A percentile compares a stretch with the other conserved stretches of the same genome.
phyloP scores from a whole-genome alignment of 2,329 filamentous ascomycete genomes.

The Neopestalotiopsis sp. region DNA sequence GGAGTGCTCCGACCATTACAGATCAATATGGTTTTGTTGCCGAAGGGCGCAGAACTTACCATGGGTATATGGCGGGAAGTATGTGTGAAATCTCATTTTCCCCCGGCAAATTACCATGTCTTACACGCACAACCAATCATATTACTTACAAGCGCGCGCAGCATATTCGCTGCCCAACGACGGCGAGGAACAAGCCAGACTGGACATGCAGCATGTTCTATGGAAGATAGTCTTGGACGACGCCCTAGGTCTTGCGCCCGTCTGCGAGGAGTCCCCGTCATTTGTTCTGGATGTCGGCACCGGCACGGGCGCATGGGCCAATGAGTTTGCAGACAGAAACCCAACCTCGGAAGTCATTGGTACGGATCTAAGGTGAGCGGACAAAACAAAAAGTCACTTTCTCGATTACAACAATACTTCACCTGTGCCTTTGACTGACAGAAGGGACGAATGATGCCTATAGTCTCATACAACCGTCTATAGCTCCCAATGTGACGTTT shows the following conservation, averaged over 20 bases:
- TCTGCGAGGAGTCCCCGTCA: not conserved
- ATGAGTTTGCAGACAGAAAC: slow-evolving; percentile 13
- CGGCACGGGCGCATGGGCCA: slow-evolving; percentile 13
- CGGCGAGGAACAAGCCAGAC: slow-evolving; percentile 4
- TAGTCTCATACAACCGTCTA: slow-evolving; percentile 8
- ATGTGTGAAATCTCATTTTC: not conserved
- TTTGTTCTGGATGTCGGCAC: slow-evolving; percentile 7
- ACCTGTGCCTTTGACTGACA: too few species aligned
- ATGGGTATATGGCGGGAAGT: slow-evolving; percentile 2
- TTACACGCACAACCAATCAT: not conserved
- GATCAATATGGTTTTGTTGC: not conserved
- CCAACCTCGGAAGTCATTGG: slow-evolving; percentile 15
- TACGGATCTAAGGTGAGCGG: slow-evolving; percentile 14
- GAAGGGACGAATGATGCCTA: not conserved
- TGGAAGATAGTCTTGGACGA: slow-evolving; percentile 2
- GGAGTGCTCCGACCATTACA: not conserved
- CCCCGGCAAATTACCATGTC: not conserved
- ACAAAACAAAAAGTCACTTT: not conserved
- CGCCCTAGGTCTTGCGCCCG: not conserved
- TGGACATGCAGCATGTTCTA: slow-evolving; percentile 9
- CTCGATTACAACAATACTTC: not conserved
- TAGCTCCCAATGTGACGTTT: not conserved
- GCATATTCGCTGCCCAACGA: slow-evolving; percentile 9
- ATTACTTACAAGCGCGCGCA: not conserved
- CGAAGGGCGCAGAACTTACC: not conserved